Conservation (phyloP, 148 eudicot genomes). For the Vaccinium darrowii region DNA sequence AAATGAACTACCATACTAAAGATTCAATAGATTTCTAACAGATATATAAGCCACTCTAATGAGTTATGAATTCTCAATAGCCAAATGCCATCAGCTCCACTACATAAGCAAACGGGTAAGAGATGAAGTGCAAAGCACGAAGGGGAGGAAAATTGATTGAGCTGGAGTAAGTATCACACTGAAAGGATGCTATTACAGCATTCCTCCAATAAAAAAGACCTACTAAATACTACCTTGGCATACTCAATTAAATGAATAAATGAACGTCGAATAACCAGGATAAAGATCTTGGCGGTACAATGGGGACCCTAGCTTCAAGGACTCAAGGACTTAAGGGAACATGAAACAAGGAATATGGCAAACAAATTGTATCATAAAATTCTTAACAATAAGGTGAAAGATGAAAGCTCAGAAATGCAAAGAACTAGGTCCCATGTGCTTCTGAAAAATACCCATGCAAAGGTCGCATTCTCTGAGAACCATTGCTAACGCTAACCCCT, state of each 20-base stretch:
- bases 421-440: neutral
- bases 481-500: constrained; percentile 37
- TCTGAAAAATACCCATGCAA: constrained; percentile 55
- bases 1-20: neutral
- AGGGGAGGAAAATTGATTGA: neutral
- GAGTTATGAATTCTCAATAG: neutral
- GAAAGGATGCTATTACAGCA: neutral
- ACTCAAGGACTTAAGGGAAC: neutral
- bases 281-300: neutral
- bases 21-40: neutral
- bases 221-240: neutral
- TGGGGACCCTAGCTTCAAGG: neutral
- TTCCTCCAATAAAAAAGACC: neutral
- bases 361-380: neutral
- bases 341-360: neutral
- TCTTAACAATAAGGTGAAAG: constrained; percentile 8
- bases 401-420: constrained; percentile 13
- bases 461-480: constrained; percentile 52
- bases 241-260: constrained; percentile 1
- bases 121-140: constrained; percentile 1
- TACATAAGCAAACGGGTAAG: neutral
- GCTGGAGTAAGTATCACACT: neutral
- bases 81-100: neutral
- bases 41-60: neutral
- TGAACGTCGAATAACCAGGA: neutral